Percentiles rank a stretch among this genome's conserved stretches.
Conservation (phyloP, 495 filamentous ascomycete genomes). For the Jackrogersella minutella region DNA sequence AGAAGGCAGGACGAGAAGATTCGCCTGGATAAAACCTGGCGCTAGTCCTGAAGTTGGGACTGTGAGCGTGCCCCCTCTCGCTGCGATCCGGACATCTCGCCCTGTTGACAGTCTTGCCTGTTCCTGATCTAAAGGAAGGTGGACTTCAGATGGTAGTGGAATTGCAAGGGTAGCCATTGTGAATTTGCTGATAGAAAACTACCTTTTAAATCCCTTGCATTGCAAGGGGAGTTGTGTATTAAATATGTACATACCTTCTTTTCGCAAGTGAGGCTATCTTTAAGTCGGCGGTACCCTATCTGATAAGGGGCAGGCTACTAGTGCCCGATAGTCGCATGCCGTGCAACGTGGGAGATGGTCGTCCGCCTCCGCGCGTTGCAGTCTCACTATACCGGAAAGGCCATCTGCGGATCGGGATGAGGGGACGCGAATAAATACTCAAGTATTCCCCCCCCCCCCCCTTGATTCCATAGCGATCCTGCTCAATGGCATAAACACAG, state of each 20-base stretch:
- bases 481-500: neutral
- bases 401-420: constrained; percentile 15
- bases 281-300: constrained; percentile 4
- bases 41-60: too few relatives aligned
- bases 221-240: neutral
- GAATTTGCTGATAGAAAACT: neutral
- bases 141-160: too few relatives aligned
- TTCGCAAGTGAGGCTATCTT: neutral
- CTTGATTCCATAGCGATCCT: too few relatives aligned
- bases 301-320: constrained; percentile 16
- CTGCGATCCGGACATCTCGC: too few relatives aligned
- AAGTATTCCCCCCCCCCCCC: constrained; percentile 7
- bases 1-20: too few relatives aligned
- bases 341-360: constrained; percentile 21
- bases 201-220: neutral
- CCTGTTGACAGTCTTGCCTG: too few relatives aligned
- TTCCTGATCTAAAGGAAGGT: too few relatives aligned
- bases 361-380: constrained; percentile 16
- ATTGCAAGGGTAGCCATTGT: neutral
- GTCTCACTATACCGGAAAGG: constrained; percentile 17
- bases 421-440: constrained; percentile 4
- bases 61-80: too few relatives aligned
- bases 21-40: too few relatives aligned
- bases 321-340: constrained; percentile 26
- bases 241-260: neutral